Base-by-base conservation (phyloP, 805 yeast species). In the Saccharomycopsis javanensis region DNA sequence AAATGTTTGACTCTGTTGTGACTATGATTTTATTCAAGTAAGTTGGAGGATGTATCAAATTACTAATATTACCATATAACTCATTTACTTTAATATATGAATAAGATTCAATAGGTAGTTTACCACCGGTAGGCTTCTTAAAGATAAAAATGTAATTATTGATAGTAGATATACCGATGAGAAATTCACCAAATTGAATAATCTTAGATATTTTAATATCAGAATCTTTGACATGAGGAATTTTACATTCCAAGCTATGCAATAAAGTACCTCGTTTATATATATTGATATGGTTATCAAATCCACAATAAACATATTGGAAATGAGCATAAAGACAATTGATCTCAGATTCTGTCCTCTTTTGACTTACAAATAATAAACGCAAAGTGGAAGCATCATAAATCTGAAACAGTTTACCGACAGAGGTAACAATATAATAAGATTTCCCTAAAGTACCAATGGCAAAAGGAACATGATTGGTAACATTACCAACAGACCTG, bases 351-450 rank as follows among this genome's bases (percentile, higher is more conserved):
- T 84, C 78, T 0, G 96, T 85, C 68, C 87, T 92, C 20, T 78
- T 79, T 62, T 82, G 87, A 0, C 96, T 88, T 11, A 92, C 95
- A 70, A 94, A 92, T 23, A 92, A 72, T 61, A 92, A 73, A 63
- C 88, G 94, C 61, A 92, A 73, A 5, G 87, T 88, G 33, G 92
- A 82, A 65, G 87, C 96, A 72, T 94, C 99, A 66, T 87, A 94
- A 30, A 94, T 88, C 69, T 92, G 98, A 73, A 94, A 88, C 0
- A 92, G 78, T 55, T 82, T 77, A 2, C 97, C 98, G 23, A 94
- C 96, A 50, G 88, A 83, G 0, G 98, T 92, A 16, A 85, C 96
- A 42, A 89, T 81, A 65, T 91, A 86, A 65, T 86, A 91, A 0
- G 96, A 82, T 15, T 88, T 78, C 55, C 99, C 99, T 59, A 92